Percentiles rank a stretch among this genome's conserved stretches.
Conservation (phyloP, 2,329 filamentous ascomycete species). For the Diaporthe batatas region DNA sequence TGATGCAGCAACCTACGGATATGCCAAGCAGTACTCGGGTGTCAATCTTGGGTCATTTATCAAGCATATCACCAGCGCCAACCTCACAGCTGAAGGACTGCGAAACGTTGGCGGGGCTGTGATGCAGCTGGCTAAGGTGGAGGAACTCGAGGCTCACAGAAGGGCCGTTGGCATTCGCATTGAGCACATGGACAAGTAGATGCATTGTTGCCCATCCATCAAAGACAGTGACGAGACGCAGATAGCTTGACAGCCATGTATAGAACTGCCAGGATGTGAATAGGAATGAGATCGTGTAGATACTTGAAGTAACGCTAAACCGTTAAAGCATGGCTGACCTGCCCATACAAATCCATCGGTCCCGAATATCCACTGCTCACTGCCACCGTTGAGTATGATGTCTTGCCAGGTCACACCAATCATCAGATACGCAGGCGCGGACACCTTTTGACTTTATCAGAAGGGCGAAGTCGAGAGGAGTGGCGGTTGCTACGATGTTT, state of each 20-base stretch:
- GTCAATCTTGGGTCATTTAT: constrained; percentile 96
- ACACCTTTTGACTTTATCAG: background rate
- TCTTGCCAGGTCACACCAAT: background rate
- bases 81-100: constrained; percentile 87
- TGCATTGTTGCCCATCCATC: background rate
- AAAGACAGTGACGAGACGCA: background rate
- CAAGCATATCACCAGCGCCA: constrained; percentile 97
- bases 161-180: constrained; percentile 89
- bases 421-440: background rate
- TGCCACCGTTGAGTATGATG: background rate
- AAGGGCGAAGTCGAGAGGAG: background rate
- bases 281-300: constrained; percentile 14
- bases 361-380: background rate
- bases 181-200: constrained; percentile 56
- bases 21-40: constrained; percentile 97
- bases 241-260: background rate
- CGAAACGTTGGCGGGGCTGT: constrained; percentile 89
- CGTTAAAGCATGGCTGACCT: background rate
- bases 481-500: too few species aligned
- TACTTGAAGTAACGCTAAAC: background rate
- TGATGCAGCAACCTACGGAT: constrained; percentile 88
- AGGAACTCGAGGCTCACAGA: constrained; percentile 94
- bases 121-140: constrained; percentile 94
- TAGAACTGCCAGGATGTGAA: background rate
- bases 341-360: background rate